Percentiles rank a stretch among this genome's conserved stretches.
Conservation (phyloP, 2,329 filamentous ascomycete species). For the Canariomyces notabilis region DNA sequence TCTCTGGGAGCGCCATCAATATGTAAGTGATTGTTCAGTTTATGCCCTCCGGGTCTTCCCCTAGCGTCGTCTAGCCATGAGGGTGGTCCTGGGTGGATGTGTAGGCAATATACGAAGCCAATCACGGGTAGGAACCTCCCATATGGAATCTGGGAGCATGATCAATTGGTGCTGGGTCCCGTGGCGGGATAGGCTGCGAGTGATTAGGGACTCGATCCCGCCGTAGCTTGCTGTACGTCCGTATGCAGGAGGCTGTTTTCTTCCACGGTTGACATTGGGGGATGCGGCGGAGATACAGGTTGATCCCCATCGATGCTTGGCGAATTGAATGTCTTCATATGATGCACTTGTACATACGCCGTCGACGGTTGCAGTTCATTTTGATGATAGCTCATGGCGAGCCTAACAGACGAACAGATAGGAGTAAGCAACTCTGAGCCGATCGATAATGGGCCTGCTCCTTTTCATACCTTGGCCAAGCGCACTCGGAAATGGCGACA, state of each 20-base stretch:
- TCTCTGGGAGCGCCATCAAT: not conserved
- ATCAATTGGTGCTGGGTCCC: not conserved
- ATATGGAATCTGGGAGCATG: not conserved
- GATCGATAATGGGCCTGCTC: no score
- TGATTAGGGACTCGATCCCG: not conserved
- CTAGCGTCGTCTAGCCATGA: not conserved
- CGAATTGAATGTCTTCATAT: no score
- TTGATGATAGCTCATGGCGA: no score
- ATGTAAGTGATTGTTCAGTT: slow-evolving; percentile 1
- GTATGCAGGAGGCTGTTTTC: not conserved
- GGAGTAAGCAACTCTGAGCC: no score
- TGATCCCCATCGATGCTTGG: no score
- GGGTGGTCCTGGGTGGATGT: not conserved
- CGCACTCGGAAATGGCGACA: no score
- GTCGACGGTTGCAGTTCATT: no score
- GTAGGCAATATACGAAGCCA: not conserved
- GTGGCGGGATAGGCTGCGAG: not conserved
- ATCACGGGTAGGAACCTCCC: not conserved
- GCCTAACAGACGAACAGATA: no score
- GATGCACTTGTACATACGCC: no score
- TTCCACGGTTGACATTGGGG: not conserved
- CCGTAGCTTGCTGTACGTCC: not conserved
- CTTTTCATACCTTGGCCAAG: no score
- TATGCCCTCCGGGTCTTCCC: not conserved
- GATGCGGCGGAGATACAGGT: not conserved